phyloP scores from a whole-genome alignment of 192 early-diverging fungal species.

The Gaertneriomyces semiglobifer region DNA sequence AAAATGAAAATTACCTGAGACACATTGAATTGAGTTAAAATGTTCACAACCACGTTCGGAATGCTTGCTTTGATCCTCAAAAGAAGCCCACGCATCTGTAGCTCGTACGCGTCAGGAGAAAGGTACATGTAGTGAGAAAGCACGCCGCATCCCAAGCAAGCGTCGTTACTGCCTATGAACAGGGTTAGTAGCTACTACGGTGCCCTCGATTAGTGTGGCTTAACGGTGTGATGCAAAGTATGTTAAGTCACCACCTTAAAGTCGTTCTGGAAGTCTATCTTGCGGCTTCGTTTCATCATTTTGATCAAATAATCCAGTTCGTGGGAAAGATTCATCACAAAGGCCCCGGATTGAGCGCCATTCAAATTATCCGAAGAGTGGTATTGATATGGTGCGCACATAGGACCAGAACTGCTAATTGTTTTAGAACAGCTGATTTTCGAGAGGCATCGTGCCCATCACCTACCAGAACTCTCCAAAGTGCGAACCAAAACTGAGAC shows the following conservation, averaged over 20 bases:
- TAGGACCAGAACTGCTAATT: slow-evolving; percentile 25
- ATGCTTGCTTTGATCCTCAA: slow-evolving; percentile 22
- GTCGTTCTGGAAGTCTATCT: slow-evolving; percentile 36
- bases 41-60: slow-evolving; percentile 47
- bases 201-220: neutral
- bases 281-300: slow-evolving; percentile 26
- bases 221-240: neutral
- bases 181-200: slow-evolving; percentile 43
- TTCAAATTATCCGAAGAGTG: slow-evolving; percentile 39
- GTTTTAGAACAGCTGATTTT: neutral
- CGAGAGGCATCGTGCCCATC: neutral
- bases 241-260: slow-evolving; percentile 38
- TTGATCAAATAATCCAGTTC: slow-evolving; percentile 47
- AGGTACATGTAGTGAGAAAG: slow-evolving; percentile 12
- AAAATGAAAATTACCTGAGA: slow-evolving; percentile 11
- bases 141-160: slow-evolving; percentile 44
- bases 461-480: slow-evolving; percentile 49
- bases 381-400: slow-evolving; percentile 36
- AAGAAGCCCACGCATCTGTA: slow-evolving; percentile 12
- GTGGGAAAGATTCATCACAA: slow-evolving; percentile 40
- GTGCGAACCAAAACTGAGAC: slow-evolving; percentile 44
- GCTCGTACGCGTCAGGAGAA: slow-evolving; percentile 21
- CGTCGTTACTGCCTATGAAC: slow-evolving; percentile 60
- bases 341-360: slow-evolving; percentile 56
- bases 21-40: slow-evolving; percentile 40